phyloP scores from a whole-genome alignment of 2,329 filamentous ascomycete genomes.

The Pseudophaeomoniella oleicola region DNA sequence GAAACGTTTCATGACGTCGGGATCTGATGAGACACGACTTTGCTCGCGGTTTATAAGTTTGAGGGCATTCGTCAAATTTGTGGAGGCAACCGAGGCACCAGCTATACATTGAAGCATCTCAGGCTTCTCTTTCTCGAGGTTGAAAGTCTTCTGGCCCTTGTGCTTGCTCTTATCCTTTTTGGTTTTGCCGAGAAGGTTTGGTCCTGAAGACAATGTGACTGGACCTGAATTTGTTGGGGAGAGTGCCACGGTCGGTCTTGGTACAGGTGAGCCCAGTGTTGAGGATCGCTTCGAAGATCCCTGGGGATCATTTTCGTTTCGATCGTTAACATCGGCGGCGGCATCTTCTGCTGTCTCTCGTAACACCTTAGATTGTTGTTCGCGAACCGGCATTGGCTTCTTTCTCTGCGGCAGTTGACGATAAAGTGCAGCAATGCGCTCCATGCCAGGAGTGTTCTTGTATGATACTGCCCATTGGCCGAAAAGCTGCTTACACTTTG shows the following conservation, averaged over 20 bases:
- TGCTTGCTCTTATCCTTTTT: constrained; percentile 35
- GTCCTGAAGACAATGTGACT: not conserved
- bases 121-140: constrained; percentile 74
- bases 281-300: constrained; percentile 8
- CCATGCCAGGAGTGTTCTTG: constrained; percentile 64
- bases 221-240: constrained; percentile 5
- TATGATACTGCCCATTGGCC: constrained; percentile 74
- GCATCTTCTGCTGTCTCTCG: constrained; percentile 62
- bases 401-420: constrained; percentile 53
- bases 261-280: constrained; percentile 13
- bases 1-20: constrained; percentile 59
- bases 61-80: constrained; percentile 73
- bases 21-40: constrained; percentile 76
- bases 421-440: constrained; percentile 66
- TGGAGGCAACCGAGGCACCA: constrained; percentile 77
- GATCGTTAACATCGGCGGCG: constrained; percentile 48
- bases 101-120: constrained; percentile 81
- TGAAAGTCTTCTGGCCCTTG: constrained; percentile 50
- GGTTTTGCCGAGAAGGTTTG: constrained; percentile 2
- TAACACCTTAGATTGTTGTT: constrained; percentile 70
- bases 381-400: constrained; percentile 40
- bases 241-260: constrained; percentile 3
- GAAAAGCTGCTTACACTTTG: constrained; percentile 79
- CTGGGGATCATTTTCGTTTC: constrained; percentile 10
- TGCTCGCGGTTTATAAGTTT: constrained; percentile 83